A percentile compares a stretch with the other conserved stretches of the same genome.
phyloP scores from a whole-genome alignment of 2,329 filamentous ascomycete species.

The Kalaharituber pfeilii region DNA sequence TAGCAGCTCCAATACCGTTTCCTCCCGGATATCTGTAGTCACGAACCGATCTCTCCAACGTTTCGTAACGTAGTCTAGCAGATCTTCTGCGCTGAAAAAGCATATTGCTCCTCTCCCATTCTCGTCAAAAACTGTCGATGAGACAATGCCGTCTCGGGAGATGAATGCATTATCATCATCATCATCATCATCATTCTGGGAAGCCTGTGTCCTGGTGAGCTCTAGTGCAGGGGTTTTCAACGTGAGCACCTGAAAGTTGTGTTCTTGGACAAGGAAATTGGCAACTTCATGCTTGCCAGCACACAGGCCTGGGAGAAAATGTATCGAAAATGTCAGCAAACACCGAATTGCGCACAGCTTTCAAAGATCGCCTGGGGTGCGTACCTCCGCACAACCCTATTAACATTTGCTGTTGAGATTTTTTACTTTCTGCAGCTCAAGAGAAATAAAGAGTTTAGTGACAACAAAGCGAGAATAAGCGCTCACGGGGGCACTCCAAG shows the following conservation, averaged over 20 bases:
- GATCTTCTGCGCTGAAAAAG: slow-evolving; percentile 47
- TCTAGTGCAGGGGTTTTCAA: neutral
- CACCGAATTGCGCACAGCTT: neutral
- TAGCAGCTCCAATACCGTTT: slow-evolving; percentile 55
- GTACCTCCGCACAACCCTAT: slow-evolving; percentile 60
- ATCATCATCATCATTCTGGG: slow-evolving; percentile 1
- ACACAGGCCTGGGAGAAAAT: slow-evolving; percentile 43
- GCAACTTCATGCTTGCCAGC: slow-evolving; percentile 83
- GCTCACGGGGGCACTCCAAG: no score
- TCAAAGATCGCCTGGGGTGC: slow-evolving; percentile 6
- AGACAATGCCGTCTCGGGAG: slow-evolving; percentile 23
- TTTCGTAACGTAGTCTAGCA: slow-evolving; percentile 73
- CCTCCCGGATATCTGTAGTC: slow-evolving; percentile 63
- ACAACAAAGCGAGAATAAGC: no score
- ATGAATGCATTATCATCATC: slow-evolving; percentile 21
- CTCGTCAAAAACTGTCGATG: slow-evolving; percentile 14
- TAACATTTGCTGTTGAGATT: slow-evolving; percentile 50
- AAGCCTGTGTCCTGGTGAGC: slow-evolving; percentile 2
- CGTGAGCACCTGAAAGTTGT: slow-evolving; percentile 42
- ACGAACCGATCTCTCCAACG: slow-evolving; percentile 74
- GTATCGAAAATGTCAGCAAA: neutral
- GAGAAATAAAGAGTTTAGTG: no score
- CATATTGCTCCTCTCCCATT: slow-evolving; percentile 5
- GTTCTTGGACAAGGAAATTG: slow-evolving; percentile 66
- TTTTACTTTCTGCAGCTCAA: no score